These are phyloP conservation scores for Cynara cardunculus DNA, from an alignment of 129 eudicot species.

Conservation along the genomic window DNA sequence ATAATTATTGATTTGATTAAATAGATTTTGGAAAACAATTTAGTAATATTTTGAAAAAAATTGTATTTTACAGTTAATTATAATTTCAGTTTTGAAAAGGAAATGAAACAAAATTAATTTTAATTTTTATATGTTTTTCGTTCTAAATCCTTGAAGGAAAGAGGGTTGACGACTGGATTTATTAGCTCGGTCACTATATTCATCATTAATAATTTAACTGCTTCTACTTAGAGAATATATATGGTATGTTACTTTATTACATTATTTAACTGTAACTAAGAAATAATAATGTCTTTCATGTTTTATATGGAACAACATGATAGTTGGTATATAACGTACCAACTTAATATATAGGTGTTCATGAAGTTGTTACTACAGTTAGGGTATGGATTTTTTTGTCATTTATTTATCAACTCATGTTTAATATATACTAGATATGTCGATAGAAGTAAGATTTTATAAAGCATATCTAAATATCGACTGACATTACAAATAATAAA, in stretches of 20 bases:
- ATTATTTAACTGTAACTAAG: background rate
- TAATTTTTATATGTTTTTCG: background rate
- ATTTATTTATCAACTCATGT: background rate
- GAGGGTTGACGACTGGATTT: background rate
- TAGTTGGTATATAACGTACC: background rate
- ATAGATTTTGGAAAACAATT: background rate
- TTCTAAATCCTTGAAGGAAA: background rate
- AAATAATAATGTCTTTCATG: too few relatives aligned
- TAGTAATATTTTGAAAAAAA: background rate
- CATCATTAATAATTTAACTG: background rate
- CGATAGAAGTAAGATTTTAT: background rate
- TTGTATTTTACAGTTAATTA: too few relatives aligned
- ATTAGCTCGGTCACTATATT: background rate
- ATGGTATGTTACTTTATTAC: background rate
- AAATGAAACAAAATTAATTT: background rate
- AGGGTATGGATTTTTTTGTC: background rate
- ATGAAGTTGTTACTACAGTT: background rate
- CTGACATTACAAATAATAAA: background rate
- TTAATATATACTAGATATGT: background rate
- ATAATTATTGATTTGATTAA: background rate
- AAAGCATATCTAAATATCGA: background rate
- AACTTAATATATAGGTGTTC: background rate
- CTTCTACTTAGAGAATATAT: background rate
- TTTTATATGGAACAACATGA: too few relatives aligned
- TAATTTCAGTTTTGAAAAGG: too few relatives aligned